Evolutionary conservation across 208 protist genomes (phyloP), one percentile per base, ranked within the genome.

Genomic region (Herpetomonas muscarum): DNA sequence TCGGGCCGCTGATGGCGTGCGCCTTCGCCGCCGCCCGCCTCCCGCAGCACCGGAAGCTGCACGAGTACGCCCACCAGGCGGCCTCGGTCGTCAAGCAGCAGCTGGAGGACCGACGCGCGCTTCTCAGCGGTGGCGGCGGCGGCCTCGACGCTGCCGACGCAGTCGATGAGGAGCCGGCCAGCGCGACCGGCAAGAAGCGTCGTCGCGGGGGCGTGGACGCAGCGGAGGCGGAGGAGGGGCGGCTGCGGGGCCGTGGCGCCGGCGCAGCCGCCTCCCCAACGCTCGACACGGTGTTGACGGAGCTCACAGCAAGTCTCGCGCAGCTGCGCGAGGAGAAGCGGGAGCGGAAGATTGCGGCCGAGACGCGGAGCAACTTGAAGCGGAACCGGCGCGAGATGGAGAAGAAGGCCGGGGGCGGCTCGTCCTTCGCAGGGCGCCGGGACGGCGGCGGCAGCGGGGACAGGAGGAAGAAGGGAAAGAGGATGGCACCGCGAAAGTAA

Each of bases 1-100:
- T 84, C 15, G 65, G 74, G 21, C 79, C 87, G 26, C 70, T 86
- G 10, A 46, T 94, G 9, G 57, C 42, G 22, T 56, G 84, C 17
- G 80, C 70, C 15, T 66, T 85, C 50, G 54, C 50, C 15, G 73
- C 76, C 4, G 67, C 63, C 62, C 50, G 55, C 2, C 44, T n/a
- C 34, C 53, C 32, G 28, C 39, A 29, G 69, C 84, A 13, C 87
- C 87, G 1, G 71, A 85, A 66, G 57, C 61, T 94, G 24, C 70
- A 70, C n/a, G 63, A 67, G 52, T 60, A 85, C 13, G 77, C 79
- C 10, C 52, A 79, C 39, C 81, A 91, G 59, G 64, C 79, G 13
- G 45, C 74, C 1, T 39, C 44, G 3, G 74, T 94, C 31, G 67
- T 90, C 28, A 68, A 77, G 53, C 72, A 87, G 62, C 87, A 94